Conservation (phyloP, 164 flowering plant genomes). For the Kingdonia uniflora region DNA sequence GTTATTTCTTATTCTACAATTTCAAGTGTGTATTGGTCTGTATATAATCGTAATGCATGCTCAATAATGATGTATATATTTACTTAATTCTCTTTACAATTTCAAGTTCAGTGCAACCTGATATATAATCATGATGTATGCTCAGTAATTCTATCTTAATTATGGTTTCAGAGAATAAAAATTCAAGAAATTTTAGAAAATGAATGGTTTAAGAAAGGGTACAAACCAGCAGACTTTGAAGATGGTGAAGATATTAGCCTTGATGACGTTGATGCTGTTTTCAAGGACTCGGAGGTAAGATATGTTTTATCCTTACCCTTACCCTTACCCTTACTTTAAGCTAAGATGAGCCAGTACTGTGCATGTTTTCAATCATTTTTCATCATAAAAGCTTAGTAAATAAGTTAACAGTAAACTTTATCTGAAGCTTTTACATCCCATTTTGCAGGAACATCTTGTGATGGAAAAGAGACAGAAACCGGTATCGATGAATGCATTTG, state of each 20-base stretch:
- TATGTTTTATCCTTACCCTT: no score
- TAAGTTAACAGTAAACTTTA: no score
- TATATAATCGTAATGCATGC: no score
- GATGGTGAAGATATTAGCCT: slow-evolving; percentile 52
- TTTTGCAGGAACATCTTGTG: slow-evolving; percentile 61
- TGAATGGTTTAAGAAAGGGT: slow-evolving; percentile 86
- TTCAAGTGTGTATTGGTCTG: no score
- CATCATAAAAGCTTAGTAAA: no score
- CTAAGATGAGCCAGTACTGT: background rate
- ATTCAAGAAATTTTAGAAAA: slow-evolving; percentile 65
- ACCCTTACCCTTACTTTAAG: background rate
- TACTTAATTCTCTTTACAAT: no score
- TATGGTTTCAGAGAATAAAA: slow-evolving; percentile 51
- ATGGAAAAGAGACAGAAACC: slow-evolving; percentile 87
- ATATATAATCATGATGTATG: no score
- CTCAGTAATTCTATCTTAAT: background rate
- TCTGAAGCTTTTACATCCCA: no score
- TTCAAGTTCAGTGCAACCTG: no score
- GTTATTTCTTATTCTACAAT: no score
- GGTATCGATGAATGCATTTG: slow-evolving; percentile 89
- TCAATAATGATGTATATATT: no score
- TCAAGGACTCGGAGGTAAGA: slow-evolving; percentile 57
- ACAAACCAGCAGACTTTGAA: slow-evolving; percentile 54
- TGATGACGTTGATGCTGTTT: slow-evolving; percentile 84
- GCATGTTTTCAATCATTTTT: no score